Percentiles rank a stretch among this genome's conserved stretches.
These are phyloP conservation scores for Fragaria vesca DNA, from an alignment of 306 rosid species.

Conservation along the genomic window DNA sequence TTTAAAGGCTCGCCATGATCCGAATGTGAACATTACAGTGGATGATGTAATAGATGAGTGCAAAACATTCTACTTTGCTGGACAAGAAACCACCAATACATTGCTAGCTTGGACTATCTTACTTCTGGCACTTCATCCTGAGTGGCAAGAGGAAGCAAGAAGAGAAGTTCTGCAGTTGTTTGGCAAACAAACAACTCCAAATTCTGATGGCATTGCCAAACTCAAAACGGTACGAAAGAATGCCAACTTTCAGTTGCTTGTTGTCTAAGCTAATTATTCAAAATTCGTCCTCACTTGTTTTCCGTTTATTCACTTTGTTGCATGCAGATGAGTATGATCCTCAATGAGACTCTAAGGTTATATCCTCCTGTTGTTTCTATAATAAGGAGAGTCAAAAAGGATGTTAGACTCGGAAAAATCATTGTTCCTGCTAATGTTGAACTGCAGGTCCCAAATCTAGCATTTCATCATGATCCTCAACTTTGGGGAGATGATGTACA, in stretches of 20 bases:
- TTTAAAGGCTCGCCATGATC: neutral
- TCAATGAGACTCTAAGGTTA: neutral
- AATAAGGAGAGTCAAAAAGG: neutral
- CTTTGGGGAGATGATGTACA: constrained; percentile 4
- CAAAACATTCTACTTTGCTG: neutral
- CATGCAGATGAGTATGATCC: neutral
- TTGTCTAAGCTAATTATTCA: neutral
- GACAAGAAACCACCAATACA: constrained; percentile 7
- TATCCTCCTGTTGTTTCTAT: constrained; percentile 9
- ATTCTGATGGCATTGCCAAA: neutral
- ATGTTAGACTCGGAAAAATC: neutral
- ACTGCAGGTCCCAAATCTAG: neutral
- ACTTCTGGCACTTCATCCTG: constrained; percentile 2
- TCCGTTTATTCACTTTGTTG: neutral
- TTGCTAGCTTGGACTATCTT: neutral
- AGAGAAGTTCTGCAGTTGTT: neutral
- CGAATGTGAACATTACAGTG: neutral
- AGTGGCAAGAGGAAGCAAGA: constrained; percentile 8
- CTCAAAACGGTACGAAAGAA: neutral
- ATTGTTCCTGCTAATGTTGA: constrained; percentile 7
- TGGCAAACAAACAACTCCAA: neutral
- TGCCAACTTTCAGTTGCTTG: neutral
- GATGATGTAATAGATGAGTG: constrained; percentile 3
- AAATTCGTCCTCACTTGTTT: neutral
- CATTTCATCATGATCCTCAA: constrained; percentile 1